These are phyloP conservation scores for Sphaerobolus stellatus DNA, from an alignment of 1,284 basidiomycete genomes.

Conservation along the genomic window DNA sequence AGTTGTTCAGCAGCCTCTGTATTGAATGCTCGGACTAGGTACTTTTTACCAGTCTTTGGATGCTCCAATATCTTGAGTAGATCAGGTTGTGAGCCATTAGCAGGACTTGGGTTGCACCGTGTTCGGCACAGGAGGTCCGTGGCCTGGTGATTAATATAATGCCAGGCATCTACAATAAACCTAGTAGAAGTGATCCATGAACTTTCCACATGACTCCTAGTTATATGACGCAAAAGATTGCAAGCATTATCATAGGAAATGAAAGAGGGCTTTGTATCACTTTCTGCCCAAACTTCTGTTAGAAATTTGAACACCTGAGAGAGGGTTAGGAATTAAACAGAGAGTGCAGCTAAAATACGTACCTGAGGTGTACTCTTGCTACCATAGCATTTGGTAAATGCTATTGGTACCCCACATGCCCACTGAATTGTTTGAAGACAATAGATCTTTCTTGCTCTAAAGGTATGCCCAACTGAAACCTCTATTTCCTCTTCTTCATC, in stretches of 20 bases:
- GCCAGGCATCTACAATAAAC: constrained; percentile 31
- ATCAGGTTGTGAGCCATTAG: constrained; percentile 33
- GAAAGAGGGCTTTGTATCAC: constrained; percentile 18
- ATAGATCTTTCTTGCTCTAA: constrained; percentile 22
- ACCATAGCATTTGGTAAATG: constrained; percentile 24
- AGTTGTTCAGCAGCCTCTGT: constrained; percentile 7
- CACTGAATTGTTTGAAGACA: constrained; percentile 27
- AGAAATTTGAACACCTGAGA: no score
- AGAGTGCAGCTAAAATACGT: no score
- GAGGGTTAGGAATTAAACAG: constrained; percentile 15
- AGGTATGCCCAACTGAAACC: constrained; percentile 18
- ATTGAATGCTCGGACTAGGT: constrained; percentile 4
- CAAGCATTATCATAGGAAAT: constrained; percentile 29
- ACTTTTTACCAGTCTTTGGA: background rate
- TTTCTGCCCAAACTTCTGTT: no score
- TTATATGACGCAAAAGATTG: constrained; percentile 25
- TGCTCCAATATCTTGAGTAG: constrained; percentile 16
- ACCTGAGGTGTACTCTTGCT: constrained; percentile 24
- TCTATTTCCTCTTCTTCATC: background rate
- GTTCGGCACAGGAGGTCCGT: constrained; percentile 25
- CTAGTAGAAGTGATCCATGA: constrained; percentile 22
- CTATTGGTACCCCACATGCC: constrained; percentile 25
- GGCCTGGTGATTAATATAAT: constrained; percentile 28
- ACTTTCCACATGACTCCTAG: constrained; percentile 18
- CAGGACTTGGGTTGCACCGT: constrained; percentile 34